Evolutionary conservation across 2,329 filamentous ascomycete genomes (phyloP), one percentile per base, ranked within the genome.

Genomic region (Colletotrichum godetiae): DNA sequence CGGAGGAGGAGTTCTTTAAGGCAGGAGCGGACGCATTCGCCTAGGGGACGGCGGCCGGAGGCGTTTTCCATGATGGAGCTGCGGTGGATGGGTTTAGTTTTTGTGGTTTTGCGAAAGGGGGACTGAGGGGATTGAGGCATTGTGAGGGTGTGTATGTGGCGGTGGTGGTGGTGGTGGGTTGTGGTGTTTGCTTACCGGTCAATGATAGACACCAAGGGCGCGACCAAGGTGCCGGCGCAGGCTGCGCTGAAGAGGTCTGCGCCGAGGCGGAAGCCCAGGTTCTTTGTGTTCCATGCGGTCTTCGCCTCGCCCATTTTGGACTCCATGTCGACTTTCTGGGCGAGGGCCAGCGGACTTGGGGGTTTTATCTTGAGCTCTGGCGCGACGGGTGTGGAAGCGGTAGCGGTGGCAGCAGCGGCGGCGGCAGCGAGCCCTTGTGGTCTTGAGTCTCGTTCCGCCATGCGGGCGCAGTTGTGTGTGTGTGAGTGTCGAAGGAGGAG

Each of bases 151-250:
- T n/a, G n/a, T n/a, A n/a, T n/a, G n/a, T n/a, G n/a, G n/a, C n/a
- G n/a, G n/a, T n/a, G n/a, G n/a, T n/a, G n/a, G n/a, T n/a, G n/a
- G n/a, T n/a, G n/a, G n/a, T n/a, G n/a, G n/a, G n/a, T n/a, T n/a
- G n/a, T n/a, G 31, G 49, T 8, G 24, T 27, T 64, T 64, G 56
- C 76, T 56, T 85, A 95, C 93, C 93, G 91, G 82, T 98, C 95
- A 82, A 98, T 97, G 76, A 97, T 92, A 49, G 93, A 93, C 75
- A 98, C 96, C 52, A 97, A 81, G 1, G 95, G 95, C 67, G 95
- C 94, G 60, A 98, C 93, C 74, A 97, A 85, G 7, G 88, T 89
- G 2, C 93, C 94, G 12, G 95, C 94, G 58, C 90, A 88, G 2
- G 89, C 88, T 1, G 94, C 95, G 78, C 92, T 92, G 57, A 89